Evolutionary conservation across 768 basidiomycete genomes (phyloP).

Genomic region (Peribolospora baueri): DNA sequence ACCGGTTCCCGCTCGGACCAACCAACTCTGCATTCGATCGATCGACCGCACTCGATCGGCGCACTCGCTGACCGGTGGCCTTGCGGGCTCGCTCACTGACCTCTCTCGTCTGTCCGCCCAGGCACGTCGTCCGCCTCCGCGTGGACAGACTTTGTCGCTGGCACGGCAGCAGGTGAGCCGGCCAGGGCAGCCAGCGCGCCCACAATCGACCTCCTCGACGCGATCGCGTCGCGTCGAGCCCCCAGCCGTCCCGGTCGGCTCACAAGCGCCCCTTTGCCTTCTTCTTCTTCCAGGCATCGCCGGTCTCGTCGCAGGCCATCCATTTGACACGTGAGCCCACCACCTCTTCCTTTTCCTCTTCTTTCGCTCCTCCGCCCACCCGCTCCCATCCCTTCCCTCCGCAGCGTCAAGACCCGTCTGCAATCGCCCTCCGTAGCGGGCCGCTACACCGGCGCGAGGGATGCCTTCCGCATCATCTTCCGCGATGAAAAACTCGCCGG

Average conservation of each 20-base stretch:
- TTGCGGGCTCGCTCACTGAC: too few relatives aligned
- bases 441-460: slow-evolving; percentile 34
- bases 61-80: background rate
- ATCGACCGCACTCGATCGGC: too few relatives aligned
- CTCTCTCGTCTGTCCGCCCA: too few relatives aligned
- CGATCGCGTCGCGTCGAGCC: too few relatives aligned
- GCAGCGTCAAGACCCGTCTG: slow-evolving; percentile 51
- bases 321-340: slow-evolving; percentile 39
- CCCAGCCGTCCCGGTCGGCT: background rate
- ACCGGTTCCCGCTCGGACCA: too few relatives aligned
- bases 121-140: slow-evolving; percentile 19
- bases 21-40: too few relatives aligned
- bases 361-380: background rate
- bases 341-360: background rate
- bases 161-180: slow-evolving; percentile 36
- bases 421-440: slow-evolving; percentile 27
- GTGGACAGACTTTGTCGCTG: slow-evolving; percentile 51
- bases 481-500: slow-evolving; percentile 39
- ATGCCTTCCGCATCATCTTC: slow-evolving; percentile 42
- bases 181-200: background rate
- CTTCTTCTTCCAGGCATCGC: slow-evolving; percentile 27
- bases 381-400: background rate
- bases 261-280: background rate
- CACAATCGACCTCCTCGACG: background rate
- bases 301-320: slow-evolving; percentile 45